These are phyloP conservation scores for Solanum etuberosum DNA, from an alignment of 257 asterid genomes.

Conservation along the genomic window DNA sequence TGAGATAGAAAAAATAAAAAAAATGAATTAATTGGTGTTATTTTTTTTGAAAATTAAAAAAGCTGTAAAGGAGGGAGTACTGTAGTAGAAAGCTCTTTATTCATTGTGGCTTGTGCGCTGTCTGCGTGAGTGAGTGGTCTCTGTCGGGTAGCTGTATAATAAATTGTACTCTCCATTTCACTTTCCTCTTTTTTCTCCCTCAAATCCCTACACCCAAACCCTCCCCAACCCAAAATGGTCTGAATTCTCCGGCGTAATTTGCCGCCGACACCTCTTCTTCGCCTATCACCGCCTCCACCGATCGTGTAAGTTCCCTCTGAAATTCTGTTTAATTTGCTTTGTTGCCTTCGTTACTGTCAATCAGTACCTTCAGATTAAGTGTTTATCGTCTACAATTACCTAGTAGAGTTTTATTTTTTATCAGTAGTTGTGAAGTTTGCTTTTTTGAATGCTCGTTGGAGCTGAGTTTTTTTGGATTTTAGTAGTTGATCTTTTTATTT, in stretches of 20 bases:
- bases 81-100: neutral
- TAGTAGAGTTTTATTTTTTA: neutral
- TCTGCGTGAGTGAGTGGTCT: constrained; percentile 16
- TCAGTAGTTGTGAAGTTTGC: neutral
- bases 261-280: neutral
- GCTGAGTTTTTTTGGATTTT: neutral
- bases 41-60: neutral
- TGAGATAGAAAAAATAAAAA: neutral
- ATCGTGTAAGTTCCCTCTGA: neutral
- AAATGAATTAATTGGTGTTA: neutral
- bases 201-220: neutral
- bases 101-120: neutral
- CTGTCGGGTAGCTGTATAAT: constrained; percentile 10
- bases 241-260: neutral
- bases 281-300: neutral
- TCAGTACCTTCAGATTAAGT: neutral
- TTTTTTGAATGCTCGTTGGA: neutral
- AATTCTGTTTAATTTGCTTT: neutral
- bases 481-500: neutral
- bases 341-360: neutral
- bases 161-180: neutral
- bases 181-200: constrained; percentile 21
- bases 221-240: neutral
- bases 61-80: neutral
- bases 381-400: neutral